Base-by-base conservation (phyloP, 345 rosid species). In the Eucalyptus guilfoylei region DNA sequence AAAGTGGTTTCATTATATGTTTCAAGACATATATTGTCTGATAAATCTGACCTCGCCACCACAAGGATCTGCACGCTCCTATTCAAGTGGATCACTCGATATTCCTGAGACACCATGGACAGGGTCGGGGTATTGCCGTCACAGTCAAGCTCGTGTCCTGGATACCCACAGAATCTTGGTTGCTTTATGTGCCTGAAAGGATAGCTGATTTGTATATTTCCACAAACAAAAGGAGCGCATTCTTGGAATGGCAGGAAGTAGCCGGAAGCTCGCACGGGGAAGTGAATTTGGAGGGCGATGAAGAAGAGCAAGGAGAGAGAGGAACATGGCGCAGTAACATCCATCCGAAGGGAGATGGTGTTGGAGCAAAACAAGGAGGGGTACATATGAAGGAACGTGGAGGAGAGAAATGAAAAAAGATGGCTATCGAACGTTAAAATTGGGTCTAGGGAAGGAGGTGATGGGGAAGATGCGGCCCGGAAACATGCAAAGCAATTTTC, bases 91-190 rank as follows among this genome's bases (percentile, higher is more conserved):
- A 69, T 69, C 12, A 16, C 42, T 34, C 0, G 42, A 67, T 69
- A 32, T 69, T 69, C 0, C 7, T n/a, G 7, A 9, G 80, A 69
- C 24, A 8, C 0, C 80, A 69, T 32, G 42, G 42, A 69, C 7
- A 32, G 6, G 1, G 1, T 69, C 1, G 5, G 42, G 24, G 1
- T 8, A 32, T 2, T 0, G 4, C 42, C 23, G 2, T 69, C 42
- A 16, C 24, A 69, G 23, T 5, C 23, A 21, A 69, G 42, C 24
- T 32, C 24, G 11, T 8, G 32, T 0, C 7, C 80, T 32, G 24
- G 80, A 69, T 32, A 32, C 7, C 80, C 80, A 32, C 24, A 16
- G 7, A 1, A 9, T 4, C 23, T 32, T 9, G 3, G 42, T 32
- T 9, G 40, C 24, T 0, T 0, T 1, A 1, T 4, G 5, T 16